Base-by-base conservation (phyloP, 768 basidiomycete species). In the Tylopilus plumbeoviolaceoides region DNA sequence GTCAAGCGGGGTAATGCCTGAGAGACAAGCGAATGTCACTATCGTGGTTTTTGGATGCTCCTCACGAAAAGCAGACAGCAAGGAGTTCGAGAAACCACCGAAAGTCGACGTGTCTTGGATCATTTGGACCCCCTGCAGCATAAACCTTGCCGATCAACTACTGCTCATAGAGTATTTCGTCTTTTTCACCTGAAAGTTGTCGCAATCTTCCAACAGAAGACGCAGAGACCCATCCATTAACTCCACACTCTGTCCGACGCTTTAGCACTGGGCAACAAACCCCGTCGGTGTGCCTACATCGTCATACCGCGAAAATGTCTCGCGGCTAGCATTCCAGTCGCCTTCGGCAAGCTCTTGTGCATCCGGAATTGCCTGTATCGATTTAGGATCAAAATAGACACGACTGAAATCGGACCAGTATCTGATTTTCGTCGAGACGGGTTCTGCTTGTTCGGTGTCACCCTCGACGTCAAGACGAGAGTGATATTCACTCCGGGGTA, bases 191-290 rank as follows among this genome's bases (percentile, higher is more conserved):
- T 90, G 89, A 14, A 85, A 73, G 47, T 78, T 78, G 63, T 90
- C 79, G 61, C 87, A 88, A 58, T 89, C 88, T 63, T 92, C 89
- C 5, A 87, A 75, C 50, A 87, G 79, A 15, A 76, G 70, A 17
- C 89, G 78, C 47, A 91, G 72, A 12, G 82, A 74, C 5, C 78
- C 82, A 40, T 91, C 88, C 80, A 89, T 83, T 44, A 90, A 61
- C 46, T 78, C 78, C n/a, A 69, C 70, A 41, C 82, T 78, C 88
- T 90, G 51, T 7, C 20, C 21, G 42, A 36, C 40, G n/a, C 41
- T 38, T 58, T 27, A 58, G 45, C 39, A 2, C 17, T 9, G 15
- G 25, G 47, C 28, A 9, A 40, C 28, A 7, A 47, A 17, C 45
- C n/a, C 18, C 31, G 42, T 51, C 5, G 4, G n/a, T 18, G 36